Conservation (phyloP, 78 protist genomes). For the Dictyostelium purpureum region DNA sequence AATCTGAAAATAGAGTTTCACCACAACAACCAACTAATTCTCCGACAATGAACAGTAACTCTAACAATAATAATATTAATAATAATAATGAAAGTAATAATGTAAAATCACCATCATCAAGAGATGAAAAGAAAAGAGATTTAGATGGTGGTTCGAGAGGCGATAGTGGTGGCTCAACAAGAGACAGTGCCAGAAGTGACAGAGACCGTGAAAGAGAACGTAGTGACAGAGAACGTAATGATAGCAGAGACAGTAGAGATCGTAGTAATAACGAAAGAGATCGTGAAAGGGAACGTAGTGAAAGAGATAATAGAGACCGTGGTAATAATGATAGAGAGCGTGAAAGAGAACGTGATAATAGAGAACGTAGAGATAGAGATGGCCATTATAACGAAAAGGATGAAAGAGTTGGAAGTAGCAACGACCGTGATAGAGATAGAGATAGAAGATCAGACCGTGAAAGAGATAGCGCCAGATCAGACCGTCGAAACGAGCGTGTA, state of each 20-base stretch:
- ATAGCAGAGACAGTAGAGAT: not conserved
- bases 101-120: not conserved
- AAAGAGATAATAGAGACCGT: not conserved
- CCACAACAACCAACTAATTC: not conserved
- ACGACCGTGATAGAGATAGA: not conserved
- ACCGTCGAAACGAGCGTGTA: not conserved
- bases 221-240: constrained; percentile 21
- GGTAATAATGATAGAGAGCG: too few relatives aligned
- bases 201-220: constrained; percentile 22
- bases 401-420: not conserved
- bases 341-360: constrained; percentile 11
- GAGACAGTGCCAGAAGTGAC: not conserved
- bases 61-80: not conserved
- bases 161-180: not conserved
- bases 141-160: not conserved
- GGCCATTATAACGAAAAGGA: not conserved
- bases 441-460: constrained; percentile 17
- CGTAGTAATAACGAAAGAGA: too few relatives aligned
- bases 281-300: constrained; percentile 20
- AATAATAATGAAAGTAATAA: not conserved
- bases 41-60: not conserved
- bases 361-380: not conserved
- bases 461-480: constrained; percentile 3
- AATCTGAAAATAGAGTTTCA: not conserved
- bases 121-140: not conserved